Percentiles rank a stretch among this genome's conserved stretches.
These are phyloP conservation scores for Eucalyptus grandis DNA, from an alignment of 345 rosid species.

Conservation along the genomic window DNA sequence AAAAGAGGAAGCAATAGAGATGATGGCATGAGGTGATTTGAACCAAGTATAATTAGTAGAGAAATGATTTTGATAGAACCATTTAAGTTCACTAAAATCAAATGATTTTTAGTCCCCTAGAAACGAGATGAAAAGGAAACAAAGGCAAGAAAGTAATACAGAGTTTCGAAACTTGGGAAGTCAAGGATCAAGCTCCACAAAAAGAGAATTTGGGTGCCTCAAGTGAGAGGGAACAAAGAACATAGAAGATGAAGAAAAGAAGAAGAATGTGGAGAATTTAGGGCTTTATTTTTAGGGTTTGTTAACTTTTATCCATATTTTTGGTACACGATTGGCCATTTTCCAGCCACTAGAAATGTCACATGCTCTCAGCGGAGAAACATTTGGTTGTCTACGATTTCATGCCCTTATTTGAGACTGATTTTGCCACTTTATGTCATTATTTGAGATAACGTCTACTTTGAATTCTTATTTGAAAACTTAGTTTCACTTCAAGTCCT, in stretches of 20 bases:
- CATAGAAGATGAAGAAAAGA: neutral
- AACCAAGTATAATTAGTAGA: neutral
- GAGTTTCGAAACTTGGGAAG: neutral
- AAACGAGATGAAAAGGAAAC: slow-evolving; percentile 42
- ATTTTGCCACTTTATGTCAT: too few relatives aligned
- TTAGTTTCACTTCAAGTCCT: too few relatives aligned
- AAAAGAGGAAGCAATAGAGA: neutral
- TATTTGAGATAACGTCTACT: neutral
- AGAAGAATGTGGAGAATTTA: neutral
- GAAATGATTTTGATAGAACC: neutral
- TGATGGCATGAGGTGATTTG: neutral
- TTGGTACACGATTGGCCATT: neutral
- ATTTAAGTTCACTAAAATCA: slow-evolving; percentile 78
- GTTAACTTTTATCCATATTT: neutral
- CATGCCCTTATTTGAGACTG: neutral
- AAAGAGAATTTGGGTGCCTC: neutral
- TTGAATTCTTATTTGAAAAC: too few relatives aligned
- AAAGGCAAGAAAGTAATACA: neutral
- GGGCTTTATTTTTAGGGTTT: neutral
- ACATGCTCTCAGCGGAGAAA: rapidly evolving
- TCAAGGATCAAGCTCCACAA: neutral
- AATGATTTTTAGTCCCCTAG: slow-evolving; percentile 91
- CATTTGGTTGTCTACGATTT: rapidly evolving
- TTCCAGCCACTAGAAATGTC: neutral
- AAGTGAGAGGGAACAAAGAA: neutral